phyloP scores from a whole-genome alignment of 2,329 filamentous ascomycete genomes.

The Pyrenophora graminea region DNA sequence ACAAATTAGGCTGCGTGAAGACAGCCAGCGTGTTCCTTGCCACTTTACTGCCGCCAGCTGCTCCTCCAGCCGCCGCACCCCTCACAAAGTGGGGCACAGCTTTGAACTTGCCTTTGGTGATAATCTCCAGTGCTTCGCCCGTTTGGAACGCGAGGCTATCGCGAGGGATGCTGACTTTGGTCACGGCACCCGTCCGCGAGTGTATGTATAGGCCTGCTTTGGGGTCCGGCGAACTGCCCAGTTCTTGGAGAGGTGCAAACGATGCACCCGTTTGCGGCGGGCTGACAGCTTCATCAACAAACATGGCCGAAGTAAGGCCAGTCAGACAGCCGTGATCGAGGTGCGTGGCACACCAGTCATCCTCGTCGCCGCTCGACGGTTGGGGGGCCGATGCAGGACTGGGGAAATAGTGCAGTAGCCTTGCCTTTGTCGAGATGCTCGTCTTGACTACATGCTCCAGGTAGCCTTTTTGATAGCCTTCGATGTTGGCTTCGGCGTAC shows the following conservation, averaged over 20 bases:
- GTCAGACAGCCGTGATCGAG: conserved; percentile 93
- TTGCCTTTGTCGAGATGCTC: conserved; percentile 86
- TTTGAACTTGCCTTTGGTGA: conserved; percentile 88
- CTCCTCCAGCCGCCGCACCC: conserved; percentile 59
- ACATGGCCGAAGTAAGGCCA: conserved; percentile 93
- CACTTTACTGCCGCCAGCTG: conserved; percentile 53
- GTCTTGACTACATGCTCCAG: conserved; percentile 84
- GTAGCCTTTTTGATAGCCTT: conserved; percentile 75
- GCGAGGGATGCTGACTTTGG: conserved; percentile 89
- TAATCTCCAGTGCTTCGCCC: conserved; percentile 85
- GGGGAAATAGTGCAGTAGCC: conserved; percentile 92
- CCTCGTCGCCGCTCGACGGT: conserved; percentile 57
- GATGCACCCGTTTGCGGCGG: conserved; percentile 38
- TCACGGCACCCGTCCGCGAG: conserved; percentile 76
- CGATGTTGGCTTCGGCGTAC: conserved; percentile 79
- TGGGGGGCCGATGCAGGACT: conserved; percentile 31
- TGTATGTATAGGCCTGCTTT: conserved; percentile 91
- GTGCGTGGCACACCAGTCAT: conserved; percentile 94
- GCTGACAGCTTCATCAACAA: conserved; percentile 73
- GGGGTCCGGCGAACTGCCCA: conserved; percentile 77
- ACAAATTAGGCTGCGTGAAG: conserved; percentile 94
- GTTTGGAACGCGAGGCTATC: conserved; percentile 97
- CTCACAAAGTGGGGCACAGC: conserved; percentile 95
- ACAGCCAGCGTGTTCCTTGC: conserved; percentile 84
- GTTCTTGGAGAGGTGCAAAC: conserved; percentile 66